Conservation (phyloP, 805 yeast genomes). For the Hanseniaspora meyeri region DNA sequence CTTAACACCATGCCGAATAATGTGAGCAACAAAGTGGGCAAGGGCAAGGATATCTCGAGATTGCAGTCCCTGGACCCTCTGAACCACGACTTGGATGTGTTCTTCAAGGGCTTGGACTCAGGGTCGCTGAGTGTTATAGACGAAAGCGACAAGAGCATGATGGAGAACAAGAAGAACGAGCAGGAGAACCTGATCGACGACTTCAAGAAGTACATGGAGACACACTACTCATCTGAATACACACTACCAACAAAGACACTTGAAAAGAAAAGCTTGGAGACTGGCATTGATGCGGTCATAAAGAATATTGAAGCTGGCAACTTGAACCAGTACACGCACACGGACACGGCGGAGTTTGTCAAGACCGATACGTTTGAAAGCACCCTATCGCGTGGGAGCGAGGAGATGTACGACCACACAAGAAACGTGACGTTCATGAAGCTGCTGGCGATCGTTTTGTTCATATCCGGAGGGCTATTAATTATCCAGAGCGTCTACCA, state of each 20-base stretch:
- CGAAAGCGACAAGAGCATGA: constrained; percentile 19
- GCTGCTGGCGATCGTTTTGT: constrained; percentile 47
- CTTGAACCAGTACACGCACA: constrained; percentile 16
- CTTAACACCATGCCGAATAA: constrained; percentile 41
- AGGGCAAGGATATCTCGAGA: constrained; percentile 26
- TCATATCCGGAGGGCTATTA: constrained; percentile 57
- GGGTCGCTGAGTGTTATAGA: constrained; percentile 19
- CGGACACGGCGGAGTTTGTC: constrained; percentile 16
- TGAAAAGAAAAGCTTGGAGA: not conserved
- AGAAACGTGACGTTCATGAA: constrained; percentile 31
- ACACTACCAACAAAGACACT: not conserved
- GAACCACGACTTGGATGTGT: constrained; percentile 31
- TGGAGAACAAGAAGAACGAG: constrained; percentile 16
- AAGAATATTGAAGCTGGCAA: not conserved
- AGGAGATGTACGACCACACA: constrained; percentile 17
- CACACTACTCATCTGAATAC: not conserved
- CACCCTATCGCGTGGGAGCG: constrained; percentile 23
- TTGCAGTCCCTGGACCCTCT: constrained; percentile 49
- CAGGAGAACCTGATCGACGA: not conserved
- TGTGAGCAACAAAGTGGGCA: constrained; percentile 25
- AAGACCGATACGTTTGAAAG: constrained; percentile 25
- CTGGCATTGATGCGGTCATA: not conserved
- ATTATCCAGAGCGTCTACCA: constrained; percentile 56
- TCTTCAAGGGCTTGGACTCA: constrained; percentile 15
- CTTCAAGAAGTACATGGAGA: not conserved